These are phyloP conservation scores for Microsporum audouinii DNA, from an alignment of 2,329 filamentous ascomycete genomes.

Conservation along the genomic window DNA sequence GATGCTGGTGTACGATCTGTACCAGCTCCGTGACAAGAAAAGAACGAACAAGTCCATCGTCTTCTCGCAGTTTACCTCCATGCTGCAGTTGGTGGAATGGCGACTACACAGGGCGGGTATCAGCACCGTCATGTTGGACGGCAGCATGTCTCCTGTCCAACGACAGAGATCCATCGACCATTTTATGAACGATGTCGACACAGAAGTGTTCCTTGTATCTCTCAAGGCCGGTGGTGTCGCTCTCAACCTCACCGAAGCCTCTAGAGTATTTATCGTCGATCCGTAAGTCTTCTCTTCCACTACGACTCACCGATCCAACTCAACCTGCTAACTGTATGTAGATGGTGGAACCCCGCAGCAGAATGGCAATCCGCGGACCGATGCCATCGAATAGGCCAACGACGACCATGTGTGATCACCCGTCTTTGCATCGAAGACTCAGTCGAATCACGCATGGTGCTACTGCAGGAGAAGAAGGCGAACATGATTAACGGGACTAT, in stretches of 20 bases:
- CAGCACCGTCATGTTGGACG: constrained; percentile 95
- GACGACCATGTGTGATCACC: constrained; percentile 84
- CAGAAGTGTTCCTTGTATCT: constrained; percentile 92
- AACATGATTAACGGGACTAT: constrained; percentile 97
- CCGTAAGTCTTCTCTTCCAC: constrained; percentile 53
- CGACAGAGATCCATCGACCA: constrained; percentile 88
- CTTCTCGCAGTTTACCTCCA: constrained; percentile 93
- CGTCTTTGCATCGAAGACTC: constrained; percentile 93
- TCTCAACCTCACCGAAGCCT: constrained; percentile 88
- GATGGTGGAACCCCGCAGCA: constrained; percentile 99
- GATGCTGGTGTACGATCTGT: constrained; percentile 85
- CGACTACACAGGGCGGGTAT: constrained; percentile 91
- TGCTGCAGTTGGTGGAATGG: constrained; percentile 96
- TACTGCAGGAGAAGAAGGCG: constrained; percentile 96
- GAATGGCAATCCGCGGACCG: constrained; percentile 97
- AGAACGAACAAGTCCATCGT: constrained; percentile 94
- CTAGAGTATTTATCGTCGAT: constrained; percentile 88
- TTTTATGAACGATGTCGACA: constrained; percentile 89
- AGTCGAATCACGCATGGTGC: constrained; percentile 88
- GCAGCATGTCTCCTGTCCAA: constrained; percentile 89
- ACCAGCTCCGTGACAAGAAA: constrained; percentile 82
- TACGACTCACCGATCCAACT: background rate
- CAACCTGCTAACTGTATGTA: constrained; percentile 24
- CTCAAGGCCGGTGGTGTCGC: constrained; percentile 94
- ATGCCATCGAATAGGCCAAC: constrained; percentile 90